Conservation (phyloP, 2,329 filamentous ascomycete genomes). For the Helotiales sp. region DNA sequence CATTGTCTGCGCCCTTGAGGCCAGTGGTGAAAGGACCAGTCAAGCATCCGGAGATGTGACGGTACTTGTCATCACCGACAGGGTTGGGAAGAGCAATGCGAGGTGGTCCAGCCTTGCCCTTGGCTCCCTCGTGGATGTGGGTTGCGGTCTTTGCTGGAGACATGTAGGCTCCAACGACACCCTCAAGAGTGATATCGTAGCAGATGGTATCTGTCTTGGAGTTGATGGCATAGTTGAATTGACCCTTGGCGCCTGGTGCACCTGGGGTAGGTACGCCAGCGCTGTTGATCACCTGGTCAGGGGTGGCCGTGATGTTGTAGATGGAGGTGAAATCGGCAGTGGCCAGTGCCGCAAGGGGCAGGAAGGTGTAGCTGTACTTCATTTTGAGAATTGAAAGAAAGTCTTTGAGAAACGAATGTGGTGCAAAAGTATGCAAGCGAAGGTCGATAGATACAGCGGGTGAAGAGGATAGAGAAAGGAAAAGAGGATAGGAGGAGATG, state of each 20-base stretch:
- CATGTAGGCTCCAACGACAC: constrained; percentile 51
- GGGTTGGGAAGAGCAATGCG: constrained; percentile 53
- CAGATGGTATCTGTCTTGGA: constrained; percentile 41
- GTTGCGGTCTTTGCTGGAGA: constrained; percentile 54
- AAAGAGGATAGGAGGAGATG: neutral
- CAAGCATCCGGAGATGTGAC: constrained; percentile 40
- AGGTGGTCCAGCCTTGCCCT: constrained; percentile 52
- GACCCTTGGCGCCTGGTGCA: constrained; percentile 49
- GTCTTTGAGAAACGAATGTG: constrained; percentile 1
- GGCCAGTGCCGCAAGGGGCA: neutral
- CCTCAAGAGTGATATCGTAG: constrained; percentile 52
- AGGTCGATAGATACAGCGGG: neutral
- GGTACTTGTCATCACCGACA: constrained; percentile 42
- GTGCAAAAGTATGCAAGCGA: constrained; percentile 1
- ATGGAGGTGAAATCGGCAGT: constrained; percentile 49
- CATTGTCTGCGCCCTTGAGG: constrained; percentile 44
- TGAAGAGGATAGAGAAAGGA: neutral
- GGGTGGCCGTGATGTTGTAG: constrained; percentile 51
- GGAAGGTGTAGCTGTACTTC: constrained; percentile 4
- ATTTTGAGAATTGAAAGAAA: neutral
- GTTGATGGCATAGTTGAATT: constrained; percentile 56
- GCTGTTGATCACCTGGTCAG: constrained; percentile 52
- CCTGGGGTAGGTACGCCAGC: constrained; percentile 42
- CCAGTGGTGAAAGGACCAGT: constrained; percentile 51
- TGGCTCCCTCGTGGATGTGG: constrained; percentile 54